Conservation (phyloP, 116 monocot species). For the Dioscorea cayenensis region DNA sequence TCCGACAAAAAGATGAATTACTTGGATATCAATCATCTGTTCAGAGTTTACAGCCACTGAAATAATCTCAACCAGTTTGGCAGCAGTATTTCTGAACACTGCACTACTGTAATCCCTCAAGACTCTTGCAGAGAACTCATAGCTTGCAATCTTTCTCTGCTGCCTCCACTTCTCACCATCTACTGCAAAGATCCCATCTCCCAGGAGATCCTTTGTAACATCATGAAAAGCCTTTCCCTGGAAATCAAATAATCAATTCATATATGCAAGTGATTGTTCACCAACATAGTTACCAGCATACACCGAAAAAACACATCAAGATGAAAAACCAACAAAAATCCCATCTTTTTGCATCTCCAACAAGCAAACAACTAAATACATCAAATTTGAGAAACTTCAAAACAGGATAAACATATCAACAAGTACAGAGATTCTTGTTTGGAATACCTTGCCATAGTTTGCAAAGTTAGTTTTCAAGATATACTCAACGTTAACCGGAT, state of each 20-base stretch:
- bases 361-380: no score
- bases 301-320: no score
- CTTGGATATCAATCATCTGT: constrained; percentile 30
- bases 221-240: constrained; percentile 27
- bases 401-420: no score
- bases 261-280: no score
- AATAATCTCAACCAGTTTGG: constrained; percentile 24
- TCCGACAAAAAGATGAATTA: constrained; percentile 1
- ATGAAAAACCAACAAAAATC: no score
- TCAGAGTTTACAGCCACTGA: neutral
- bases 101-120: constrained; percentile 37
- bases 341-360: no score
- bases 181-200: constrained; percentile 59
- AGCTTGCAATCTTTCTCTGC: constrained; percentile 64
- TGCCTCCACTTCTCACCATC: constrained; percentile 61
- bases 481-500: constrained; percentile 29
- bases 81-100: constrained; percentile 31
- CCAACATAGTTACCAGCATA: neutral
- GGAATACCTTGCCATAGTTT: constrained; percentile 27
- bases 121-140: constrained; percentile 52
- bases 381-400: neutral
- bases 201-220: constrained; percentile 27
- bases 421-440: neutral
- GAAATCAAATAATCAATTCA: neutral
- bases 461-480: constrained; percentile 23